Percentiles rank a stretch among this genome's conserved stretches.
Evolutionary conservation across 2,329 filamentous ascomycete genomes (phyloP).

Genomic region (Ceratocystis diversiconidia): DNA sequence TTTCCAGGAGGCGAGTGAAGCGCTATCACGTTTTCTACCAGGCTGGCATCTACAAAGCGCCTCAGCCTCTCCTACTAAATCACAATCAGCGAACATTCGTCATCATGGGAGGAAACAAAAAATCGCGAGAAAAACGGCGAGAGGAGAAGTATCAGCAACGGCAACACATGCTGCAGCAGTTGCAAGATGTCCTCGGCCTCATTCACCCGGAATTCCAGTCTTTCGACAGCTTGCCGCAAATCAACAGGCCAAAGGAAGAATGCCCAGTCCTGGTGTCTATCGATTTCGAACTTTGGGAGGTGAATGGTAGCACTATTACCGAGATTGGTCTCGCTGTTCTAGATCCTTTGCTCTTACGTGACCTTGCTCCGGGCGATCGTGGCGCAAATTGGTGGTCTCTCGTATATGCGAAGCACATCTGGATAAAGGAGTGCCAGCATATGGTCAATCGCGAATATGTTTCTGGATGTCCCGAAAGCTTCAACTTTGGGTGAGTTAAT

Average conservation of each 20-base stretch:
- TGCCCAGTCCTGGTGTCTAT: slow-evolving; percentile 54
- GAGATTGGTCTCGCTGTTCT: slow-evolving; percentile 76
- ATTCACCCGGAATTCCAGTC: background rate
- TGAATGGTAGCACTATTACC: slow-evolving; percentile 50
- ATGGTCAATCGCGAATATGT: slow-evolving; percentile 56
- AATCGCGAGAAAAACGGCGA: background rate
- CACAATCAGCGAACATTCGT: background rate
- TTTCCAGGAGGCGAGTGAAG: background rate
- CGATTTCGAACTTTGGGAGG: slow-evolving; percentile 73
- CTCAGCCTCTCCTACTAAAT: no score
- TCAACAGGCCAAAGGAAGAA: background rate
- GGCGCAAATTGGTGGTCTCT: slow-evolving; percentile 52
- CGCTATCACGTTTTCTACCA: no score
- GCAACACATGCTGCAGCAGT: slow-evolving; percentile 34
- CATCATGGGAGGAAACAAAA: background rate
- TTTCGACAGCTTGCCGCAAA: background rate
- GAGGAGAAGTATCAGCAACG: background rate
- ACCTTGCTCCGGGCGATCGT: slow-evolving; percentile 42
- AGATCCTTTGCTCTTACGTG: slow-evolving; percentile 47
- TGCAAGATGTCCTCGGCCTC: slow-evolving; percentile 9
- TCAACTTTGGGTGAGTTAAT: slow-evolving; percentile 56
- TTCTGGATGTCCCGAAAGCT: slow-evolving; percentile 55
- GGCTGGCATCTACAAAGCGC: no score
- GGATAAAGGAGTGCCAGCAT: slow-evolving; percentile 53
- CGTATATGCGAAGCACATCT: slow-evolving; percentile 61